Base-by-base conservation (phyloP, 176 grass and related monocot genomes). In the Ananas comosus region DNA sequence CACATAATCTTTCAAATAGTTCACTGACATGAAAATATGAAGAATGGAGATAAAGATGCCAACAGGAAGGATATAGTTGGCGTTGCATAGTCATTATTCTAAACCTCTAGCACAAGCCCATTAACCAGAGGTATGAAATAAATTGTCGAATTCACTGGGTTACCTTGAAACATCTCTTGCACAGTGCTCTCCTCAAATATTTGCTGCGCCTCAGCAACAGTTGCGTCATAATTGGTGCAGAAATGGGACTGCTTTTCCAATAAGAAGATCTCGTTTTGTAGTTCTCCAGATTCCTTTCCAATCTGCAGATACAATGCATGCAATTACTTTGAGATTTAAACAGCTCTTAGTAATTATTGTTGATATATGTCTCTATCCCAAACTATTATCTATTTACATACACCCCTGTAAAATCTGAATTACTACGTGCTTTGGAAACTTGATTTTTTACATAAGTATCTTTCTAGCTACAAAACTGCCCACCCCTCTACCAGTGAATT, bases 131-230 rank as follows among this genome's bases (percentile, higher is more conserved):
- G 14, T 1, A 59, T 18, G 14, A 17, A 18, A 59, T 18, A 59
- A 4, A 59, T 56, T 9, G n/a, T 54, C 19, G 54, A 58, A 58
- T 58, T 58, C 10, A 16, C 12, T 17, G 14, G 23, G 16, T 72
- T 79, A 85, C 83, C 71, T 76, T 58, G 76, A 76, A 80, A 85
- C 48, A 70, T 70, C 50, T 80, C 61, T 57, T 72, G 71, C 70
- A 63, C 50, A 72, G 72, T 64, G 65, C 53, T 52, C n/a, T 85
- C 67, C 66, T 85, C 72, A 72, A 76, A 76, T 25, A 80, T 2
- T 12, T 50, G 23, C 33, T 71, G 67, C 29, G 78, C 70, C 33
- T 76, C 72, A 63, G 63, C 51, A 63, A 85, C 29, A 70, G 78
- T 72, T 54, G 72, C 49, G 42, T 80, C 73, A 75, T 72, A 72